These are phyloP conservation scores for Ilyonectria sp. DNA, from an alignment of 2,329 filamentous ascomycete species.

Conservation along the genomic window DNA sequence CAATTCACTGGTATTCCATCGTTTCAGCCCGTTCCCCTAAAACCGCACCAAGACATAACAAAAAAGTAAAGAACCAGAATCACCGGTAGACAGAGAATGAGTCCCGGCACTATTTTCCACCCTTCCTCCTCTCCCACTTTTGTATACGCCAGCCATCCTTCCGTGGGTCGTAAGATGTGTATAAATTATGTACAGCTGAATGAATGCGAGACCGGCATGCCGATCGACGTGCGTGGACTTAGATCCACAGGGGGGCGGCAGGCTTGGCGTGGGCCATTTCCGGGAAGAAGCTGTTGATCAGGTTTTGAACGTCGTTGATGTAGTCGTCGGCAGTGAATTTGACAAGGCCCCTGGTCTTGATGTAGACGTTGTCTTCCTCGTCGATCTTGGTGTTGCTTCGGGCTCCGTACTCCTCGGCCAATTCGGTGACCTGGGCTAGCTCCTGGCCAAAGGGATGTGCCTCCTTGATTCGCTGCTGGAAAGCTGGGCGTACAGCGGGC, in stretches of 20 bases:
- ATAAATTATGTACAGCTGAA: conserved; percentile 54
- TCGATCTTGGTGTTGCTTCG: conserved; percentile 71
- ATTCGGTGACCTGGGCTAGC: conserved; percentile 91
- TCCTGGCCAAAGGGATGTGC: conserved; percentile 89
- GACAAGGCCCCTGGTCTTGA: conserved; percentile 78
- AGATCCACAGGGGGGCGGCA: conserved; percentile 66
- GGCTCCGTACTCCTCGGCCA: conserved; percentile 88
- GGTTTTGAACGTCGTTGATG: conserved; percentile 80
- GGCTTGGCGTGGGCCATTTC: conserved; percentile 52
- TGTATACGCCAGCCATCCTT: conserved; percentile 34
- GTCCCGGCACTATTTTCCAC: conserved; percentile 35
- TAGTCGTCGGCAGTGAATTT: conserved; percentile 89
- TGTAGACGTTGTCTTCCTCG: conserved; percentile 77
- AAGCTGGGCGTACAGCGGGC: conserved; percentile 51
- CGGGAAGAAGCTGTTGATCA: conserved; percentile 75
- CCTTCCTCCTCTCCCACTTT: conserved; percentile 36
- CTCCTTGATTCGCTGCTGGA: conserved; percentile 57
- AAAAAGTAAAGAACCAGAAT: conserved; percentile 33
- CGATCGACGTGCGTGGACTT: conserved; percentile 32
- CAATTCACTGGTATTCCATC: conserved; percentile 39
- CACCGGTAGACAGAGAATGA: conserved; percentile 30
- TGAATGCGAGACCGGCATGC: conserved; percentile 35
- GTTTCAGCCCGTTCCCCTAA: conserved; percentile 31
- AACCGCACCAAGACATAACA: conserved; percentile 35
- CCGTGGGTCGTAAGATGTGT: conserved; percentile 46